Percentiles rank a stretch among this genome's conserved stretches.
These are phyloP conservation scores for Backusella westeae DNA, from an alignment of 192 early-diverging fungal species.

Conservation along the genomic window DNA sequence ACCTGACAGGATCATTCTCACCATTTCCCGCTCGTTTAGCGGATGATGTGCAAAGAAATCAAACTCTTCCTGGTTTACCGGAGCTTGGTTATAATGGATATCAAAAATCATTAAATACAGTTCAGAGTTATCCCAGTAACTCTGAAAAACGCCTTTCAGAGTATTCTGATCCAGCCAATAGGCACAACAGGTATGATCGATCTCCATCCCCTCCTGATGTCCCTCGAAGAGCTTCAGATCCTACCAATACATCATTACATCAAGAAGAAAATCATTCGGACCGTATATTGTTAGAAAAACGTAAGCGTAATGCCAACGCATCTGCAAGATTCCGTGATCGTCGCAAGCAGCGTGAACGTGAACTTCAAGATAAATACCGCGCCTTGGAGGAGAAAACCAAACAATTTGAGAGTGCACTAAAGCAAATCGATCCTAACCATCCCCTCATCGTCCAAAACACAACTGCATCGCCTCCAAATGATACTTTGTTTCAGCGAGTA, in stretches of 20 bases:
- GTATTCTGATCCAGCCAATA: background rate
- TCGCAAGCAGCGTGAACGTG: conserved; percentile 61
- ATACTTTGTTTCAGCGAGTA: conserved; percentile 23
- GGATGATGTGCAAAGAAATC: background rate
- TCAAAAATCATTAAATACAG: background rate
- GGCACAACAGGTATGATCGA: background rate
- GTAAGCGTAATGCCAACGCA: conserved; percentile 61
- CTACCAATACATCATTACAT: background rate
- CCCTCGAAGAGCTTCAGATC: background rate
- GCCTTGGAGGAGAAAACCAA: conserved; percentile 41
- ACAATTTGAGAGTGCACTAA: conserved; percentile 34
- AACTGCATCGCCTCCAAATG: background rate
- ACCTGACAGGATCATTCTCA: background rate
- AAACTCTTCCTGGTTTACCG: background rate
- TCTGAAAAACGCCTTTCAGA: background rate
- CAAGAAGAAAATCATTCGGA: conserved; percentile 26
- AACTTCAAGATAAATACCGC: conserved; percentile 51
- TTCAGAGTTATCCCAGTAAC: background rate
- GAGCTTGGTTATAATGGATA: background rate
- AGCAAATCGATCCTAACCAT: conserved; percentile 11
- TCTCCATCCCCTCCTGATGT: background rate
- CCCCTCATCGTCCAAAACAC: background rate
- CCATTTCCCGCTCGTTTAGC: background rate
- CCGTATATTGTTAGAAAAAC: conserved; percentile 56
- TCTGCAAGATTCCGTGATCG: conserved; percentile 65